Percentiles rank a stretch among this genome's conserved stretches.
phyloP scores from a whole-genome alignment of 345 rosid genomes.

The Erodium maritimum region DNA sequence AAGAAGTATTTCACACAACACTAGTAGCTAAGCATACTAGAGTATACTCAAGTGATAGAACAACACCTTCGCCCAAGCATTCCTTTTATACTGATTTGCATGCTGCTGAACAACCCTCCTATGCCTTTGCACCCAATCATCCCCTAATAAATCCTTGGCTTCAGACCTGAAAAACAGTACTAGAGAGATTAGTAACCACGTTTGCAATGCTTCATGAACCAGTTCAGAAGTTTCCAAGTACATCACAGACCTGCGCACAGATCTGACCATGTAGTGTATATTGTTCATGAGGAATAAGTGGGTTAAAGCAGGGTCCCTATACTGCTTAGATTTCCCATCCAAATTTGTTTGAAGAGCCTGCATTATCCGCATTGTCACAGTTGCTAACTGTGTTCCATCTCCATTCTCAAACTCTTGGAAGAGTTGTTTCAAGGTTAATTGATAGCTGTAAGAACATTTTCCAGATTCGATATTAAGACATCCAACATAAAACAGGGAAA shows the following conservation, averaged over 20 bases:
- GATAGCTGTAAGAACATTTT: constrained; percentile 49
- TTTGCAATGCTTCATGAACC: not conserved
- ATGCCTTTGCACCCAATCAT: constrained; percentile 98
- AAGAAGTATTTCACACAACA: not conserved
- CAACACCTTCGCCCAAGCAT: constrained; percentile 81
- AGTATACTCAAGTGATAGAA: too few relatives aligned
- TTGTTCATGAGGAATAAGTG: constrained; percentile 95
- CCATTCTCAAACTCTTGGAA: constrained; percentile 80
- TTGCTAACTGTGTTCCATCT: constrained; percentile 57
- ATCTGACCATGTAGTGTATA: constrained; percentile 98
- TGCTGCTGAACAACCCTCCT: constrained; percentile 96
- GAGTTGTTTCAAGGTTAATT: constrained; percentile 86
- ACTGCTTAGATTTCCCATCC: constrained; percentile 94
- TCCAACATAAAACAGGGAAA: not conserved
- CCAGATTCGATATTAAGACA: not conserved
- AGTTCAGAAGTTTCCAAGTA: not conserved
- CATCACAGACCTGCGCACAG: constrained; percentile 76
- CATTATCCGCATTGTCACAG: constrained; percentile 92
- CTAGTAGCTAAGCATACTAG: not conserved
- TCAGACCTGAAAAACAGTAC: constrained; percentile 54
- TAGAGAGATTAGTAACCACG: not conserved
- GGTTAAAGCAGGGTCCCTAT: constrained; percentile 79
- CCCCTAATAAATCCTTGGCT: constrained; percentile 97
- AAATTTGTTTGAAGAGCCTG: constrained; percentile 99
- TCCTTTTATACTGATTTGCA: constrained; percentile 94